phyloP scores from a whole-genome alignment of 768 basidiomycete species.

The Fomitopsis pulvina region DNA sequence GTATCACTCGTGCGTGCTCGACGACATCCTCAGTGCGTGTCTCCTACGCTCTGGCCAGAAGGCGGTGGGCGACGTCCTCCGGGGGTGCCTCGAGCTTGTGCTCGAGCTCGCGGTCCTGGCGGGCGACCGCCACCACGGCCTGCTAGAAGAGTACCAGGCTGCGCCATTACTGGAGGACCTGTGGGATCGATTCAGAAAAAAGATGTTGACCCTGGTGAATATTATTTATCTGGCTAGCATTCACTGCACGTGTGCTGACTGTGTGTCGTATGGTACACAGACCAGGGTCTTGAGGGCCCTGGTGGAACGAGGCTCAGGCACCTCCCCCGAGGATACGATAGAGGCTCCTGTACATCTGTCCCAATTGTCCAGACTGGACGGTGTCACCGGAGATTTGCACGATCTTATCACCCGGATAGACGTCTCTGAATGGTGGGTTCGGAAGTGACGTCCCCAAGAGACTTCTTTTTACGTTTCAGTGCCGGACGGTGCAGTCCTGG shows the following conservation, averaged over 20 bases:
- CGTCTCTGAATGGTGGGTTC: conserved; percentile 53
- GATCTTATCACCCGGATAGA: conserved; percentile 50
- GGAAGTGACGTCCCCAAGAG: neutral
- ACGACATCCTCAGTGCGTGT: conserved; percentile 73
- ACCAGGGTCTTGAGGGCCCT: conserved; percentile 47
- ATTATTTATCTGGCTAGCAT: no score
- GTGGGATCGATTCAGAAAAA: conserved; percentile 44
- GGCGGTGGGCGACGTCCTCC: conserved; percentile 56
- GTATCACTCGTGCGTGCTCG: conserved; percentile 61
- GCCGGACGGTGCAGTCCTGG: no score
- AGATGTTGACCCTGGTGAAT: conserved; percentile 55
- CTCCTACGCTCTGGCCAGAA: conserved; percentile 64
- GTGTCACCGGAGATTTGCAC: conserved; percentile 48
- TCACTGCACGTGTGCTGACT: neutral
- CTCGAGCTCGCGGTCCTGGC: conserved; percentile 62
- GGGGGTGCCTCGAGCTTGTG: conserved; percentile 54
- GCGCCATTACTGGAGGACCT: conserved; percentile 48
- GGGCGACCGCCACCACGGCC: conserved; percentile 48
- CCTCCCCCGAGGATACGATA: conserved; percentile 13
- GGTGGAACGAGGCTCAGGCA: conserved; percentile 41
- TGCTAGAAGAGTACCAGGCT: conserved; percentile 61
- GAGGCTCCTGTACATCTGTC: conserved; percentile 9
- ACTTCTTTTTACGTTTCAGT: no score
- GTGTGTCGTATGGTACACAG: conserved; percentile 28
- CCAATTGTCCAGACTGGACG: conserved; percentile 17